A percentile compares a stretch with the other conserved stretches of the same genome.
These are phyloP conservation scores for Buxus sempervirens DNA, from an alignment of 164 flowering plant species.

Conservation along the genomic window DNA sequence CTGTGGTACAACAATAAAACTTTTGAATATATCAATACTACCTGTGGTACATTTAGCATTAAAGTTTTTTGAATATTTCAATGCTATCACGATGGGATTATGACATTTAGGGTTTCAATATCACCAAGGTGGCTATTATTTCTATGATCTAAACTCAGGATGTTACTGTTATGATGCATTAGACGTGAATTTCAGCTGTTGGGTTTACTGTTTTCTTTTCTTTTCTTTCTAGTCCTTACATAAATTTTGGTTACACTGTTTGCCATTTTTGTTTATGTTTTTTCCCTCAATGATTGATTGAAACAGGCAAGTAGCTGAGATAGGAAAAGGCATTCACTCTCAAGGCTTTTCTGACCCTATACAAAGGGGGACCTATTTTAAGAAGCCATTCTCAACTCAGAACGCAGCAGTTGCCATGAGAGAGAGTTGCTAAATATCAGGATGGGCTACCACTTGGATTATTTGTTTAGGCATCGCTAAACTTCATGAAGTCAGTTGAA, in stretches of 20 bases:
- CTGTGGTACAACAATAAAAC: no score
- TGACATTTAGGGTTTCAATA: constrained; percentile 75
- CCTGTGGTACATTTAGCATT: constrained; percentile 17
- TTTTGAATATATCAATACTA: no score
- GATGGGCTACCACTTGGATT: constrained; percentile 61
- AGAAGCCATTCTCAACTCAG: constrained; percentile 30
- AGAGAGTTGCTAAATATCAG: constrained; percentile 30
- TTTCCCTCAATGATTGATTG: not conserved
- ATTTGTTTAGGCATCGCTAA: constrained; percentile 51
- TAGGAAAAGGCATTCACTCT: constrained; percentile 69
- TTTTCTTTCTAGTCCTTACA: no score
- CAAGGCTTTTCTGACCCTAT: constrained; percentile 35
- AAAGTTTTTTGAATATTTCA: constrained; percentile 19
- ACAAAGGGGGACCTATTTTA: constrained; percentile 26
- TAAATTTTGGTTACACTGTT: not conserved
- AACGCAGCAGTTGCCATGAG: constrained; percentile 18
- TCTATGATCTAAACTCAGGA: constrained; percentile 83
- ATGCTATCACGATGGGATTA: constrained; percentile 67
- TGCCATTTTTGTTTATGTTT: no score
- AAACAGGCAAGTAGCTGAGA: constrained; percentile 84
- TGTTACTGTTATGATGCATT: constrained; percentile 71
- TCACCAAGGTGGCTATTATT: constrained; percentile 48
- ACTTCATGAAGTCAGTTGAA: constrained; percentile 62
- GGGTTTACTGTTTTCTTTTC: not conserved
- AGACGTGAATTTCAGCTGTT: constrained; percentile 37